These are phyloP conservation scores for Hirsutella thompsonii DNA, from an alignment of 2,329 filamentous ascomycete genomes.

Conservation along the genomic window DNA sequence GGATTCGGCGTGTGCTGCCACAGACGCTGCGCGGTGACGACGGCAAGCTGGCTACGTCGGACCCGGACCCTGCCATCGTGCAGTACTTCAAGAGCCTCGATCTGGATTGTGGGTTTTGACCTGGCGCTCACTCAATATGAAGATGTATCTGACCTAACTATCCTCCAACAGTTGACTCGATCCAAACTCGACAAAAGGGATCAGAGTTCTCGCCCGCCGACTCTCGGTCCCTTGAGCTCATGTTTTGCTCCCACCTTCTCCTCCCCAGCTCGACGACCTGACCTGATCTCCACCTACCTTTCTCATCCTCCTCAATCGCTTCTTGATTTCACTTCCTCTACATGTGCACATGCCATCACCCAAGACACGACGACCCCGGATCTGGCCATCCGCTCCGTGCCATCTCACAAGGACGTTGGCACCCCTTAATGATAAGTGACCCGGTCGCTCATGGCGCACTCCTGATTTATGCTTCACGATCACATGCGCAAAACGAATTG, in stretches of 20 bases:
- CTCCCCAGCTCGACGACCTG: conserved; percentile 19
- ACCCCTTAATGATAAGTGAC: too few relatives aligned
- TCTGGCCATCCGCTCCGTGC: conserved; percentile 2
- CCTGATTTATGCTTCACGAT: conserved; percentile 14
- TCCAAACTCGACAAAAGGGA: conserved; percentile 32
- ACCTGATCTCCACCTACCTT: not conserved
- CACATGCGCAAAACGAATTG: conserved; percentile 11
- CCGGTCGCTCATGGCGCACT: too few relatives aligned
- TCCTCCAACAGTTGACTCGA: conserved; percentile 16
- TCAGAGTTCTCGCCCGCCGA: conserved; percentile 37
- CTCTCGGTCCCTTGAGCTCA: conserved; percentile 36
- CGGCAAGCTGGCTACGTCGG: conserved; percentile 34
- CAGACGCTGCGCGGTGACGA: conserved; percentile 32
- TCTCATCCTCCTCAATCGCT: not conserved
- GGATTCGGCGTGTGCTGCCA: conserved; percentile 47
- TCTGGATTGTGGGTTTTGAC: conserved; percentile 38
- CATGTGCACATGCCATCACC: too few relatives aligned
- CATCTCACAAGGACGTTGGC: too few relatives aligned
- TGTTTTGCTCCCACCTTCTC: conserved; percentile 34
- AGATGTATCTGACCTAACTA: too few relatives aligned
- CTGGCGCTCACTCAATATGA: not conserved
- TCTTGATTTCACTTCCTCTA: not conserved
- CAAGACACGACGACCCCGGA: not conserved
- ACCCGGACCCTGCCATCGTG: conserved; percentile 30
- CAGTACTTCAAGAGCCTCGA: conserved; percentile 43